Evolutionary conservation across 257 asterid genomes (phyloP).

Genomic region (Orobanche coerulescens): DNA sequence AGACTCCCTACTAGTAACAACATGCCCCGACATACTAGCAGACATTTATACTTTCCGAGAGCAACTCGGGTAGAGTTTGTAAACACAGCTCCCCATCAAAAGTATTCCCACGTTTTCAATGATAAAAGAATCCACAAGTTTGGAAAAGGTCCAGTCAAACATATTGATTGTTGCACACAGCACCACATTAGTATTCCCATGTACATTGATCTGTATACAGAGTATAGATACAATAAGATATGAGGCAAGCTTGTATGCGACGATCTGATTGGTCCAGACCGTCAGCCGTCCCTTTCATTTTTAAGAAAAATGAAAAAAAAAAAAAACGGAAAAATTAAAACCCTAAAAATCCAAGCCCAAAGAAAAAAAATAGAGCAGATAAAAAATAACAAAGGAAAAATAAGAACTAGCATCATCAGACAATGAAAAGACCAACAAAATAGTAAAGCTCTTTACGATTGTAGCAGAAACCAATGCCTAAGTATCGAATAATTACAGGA

Average conservation of each 20-base stretch:
- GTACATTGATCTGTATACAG: neutral
- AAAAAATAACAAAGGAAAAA: neutral
- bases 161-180: conserved; percentile 2
- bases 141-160: neutral
- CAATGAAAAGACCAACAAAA: neutral
- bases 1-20: no score
- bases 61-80: no score
- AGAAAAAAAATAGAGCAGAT: neutral
- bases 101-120: no score
- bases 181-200: neutral
- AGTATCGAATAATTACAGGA: neutral
- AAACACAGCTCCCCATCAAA: no score
- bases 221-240: neutral
- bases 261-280: no score
- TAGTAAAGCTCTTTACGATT: neutral
- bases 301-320: neutral
- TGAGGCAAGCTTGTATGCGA: no score
- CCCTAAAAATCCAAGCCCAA: neutral
- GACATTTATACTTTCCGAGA: no score
- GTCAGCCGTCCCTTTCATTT: no score
- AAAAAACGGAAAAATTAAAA: neutral
- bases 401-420: neutral
- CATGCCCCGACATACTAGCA: no score
- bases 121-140: no score
- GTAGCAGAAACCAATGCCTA: conserved; percentile 7